phyloP scores from a whole-genome alignment of 345 rosid species.

The Citrus hindsii region DNA sequence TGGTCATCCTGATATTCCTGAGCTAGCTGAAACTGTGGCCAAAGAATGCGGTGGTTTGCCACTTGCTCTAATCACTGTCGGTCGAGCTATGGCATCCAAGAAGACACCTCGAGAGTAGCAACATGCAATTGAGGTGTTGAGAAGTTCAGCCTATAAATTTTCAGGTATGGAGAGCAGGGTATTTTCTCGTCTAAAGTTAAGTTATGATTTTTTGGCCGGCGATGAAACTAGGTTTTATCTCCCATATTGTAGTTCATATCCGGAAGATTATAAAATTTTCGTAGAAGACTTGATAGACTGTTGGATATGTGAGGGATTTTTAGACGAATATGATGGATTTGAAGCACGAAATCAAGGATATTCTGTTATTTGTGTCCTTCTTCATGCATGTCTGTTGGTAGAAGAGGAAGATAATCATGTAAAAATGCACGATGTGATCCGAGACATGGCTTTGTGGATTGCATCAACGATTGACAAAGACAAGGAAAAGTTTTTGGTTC shows the following conservation, averaged over 20 bases:
- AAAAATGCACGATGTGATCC: constrained; percentile 43
- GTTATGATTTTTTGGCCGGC: not conserved
- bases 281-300: constrained; percentile 1
- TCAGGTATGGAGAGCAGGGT: not conserved
- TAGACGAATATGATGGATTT: constrained; percentile 2
- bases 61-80: too few relatives aligned
- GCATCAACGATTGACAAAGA: constrained; percentile 1
- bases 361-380: constrained; percentile 21
- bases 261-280: too few relatives aligned
- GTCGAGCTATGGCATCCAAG: not conserved
- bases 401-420: not conserved
- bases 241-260: too few relatives aligned
- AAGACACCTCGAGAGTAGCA: not conserved
- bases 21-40: too few relatives aligned
- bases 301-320: constrained; percentile 29
- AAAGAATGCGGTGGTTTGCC: too few relatives aligned
- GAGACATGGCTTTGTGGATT: constrained; percentile 42
- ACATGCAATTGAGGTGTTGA: not conserved
- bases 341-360: not conserved
- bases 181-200: not conserved
- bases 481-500: constrained; percentile 12
- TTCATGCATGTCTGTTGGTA: constrained; percentile 22
- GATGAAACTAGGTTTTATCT: too few relatives aligned
- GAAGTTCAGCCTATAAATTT: not conserved
- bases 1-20: too few relatives aligned